Conservation (phyloP, 805 yeast genomes). For the Yueomyces sinensis region DNA sequence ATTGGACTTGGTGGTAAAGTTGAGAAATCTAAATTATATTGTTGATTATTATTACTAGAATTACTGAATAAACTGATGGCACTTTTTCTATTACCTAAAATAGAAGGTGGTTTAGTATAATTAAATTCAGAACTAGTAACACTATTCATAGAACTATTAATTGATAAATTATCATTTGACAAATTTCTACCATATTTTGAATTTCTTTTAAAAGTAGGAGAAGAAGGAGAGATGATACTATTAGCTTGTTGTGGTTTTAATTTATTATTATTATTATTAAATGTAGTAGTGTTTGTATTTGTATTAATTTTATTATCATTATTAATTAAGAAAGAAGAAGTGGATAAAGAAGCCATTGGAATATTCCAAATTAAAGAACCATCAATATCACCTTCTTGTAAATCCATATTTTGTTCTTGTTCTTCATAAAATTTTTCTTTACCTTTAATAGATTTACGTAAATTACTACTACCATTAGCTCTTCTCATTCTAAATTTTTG, state of each 20-base stretch:
- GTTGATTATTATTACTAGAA: neutral
- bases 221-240: too few relatives aligned
- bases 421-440: slow-evolving; percentile 29
- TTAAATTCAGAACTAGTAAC: too few relatives aligned
- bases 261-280: neutral
- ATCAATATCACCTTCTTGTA: slow-evolving; percentile 24
- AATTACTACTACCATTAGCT: slow-evolving; percentile 24
- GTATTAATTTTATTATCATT: neutral
- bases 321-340: slow-evolving; percentile 15
- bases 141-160: neutral
- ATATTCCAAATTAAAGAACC: slow-evolving; percentile 37
- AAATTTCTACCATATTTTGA: neutral
- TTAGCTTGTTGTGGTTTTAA: too few relatives aligned
- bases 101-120: neutral
- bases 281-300: neutral
- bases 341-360: slow-evolving; percentile 32
- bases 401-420: slow-evolving; percentile 8
- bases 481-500: slow-evolving; percentile 29
- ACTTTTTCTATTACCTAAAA: neutral
- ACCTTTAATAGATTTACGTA: slow-evolving; percentile 22
- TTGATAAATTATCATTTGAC: neutral
- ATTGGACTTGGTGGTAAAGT: slow-evolving; percentile 35
- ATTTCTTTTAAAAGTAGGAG: neutral
- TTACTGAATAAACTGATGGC: neutral
- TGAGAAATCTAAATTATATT: slow-evolving; percentile 6